Base-by-base conservation (phyloP, 306 rosid species). In the Hippophae tibetana region DNA sequence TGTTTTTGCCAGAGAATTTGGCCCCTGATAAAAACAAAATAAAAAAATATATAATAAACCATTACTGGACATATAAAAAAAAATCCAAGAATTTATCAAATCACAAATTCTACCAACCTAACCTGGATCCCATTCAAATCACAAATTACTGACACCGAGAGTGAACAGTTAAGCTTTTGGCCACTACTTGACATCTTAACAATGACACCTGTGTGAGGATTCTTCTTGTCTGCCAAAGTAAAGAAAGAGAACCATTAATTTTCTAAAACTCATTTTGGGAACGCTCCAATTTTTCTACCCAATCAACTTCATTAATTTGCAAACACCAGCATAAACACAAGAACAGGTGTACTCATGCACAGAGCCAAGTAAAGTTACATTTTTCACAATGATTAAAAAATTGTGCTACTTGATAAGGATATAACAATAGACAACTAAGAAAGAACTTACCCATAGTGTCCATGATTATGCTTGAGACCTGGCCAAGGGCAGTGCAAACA, bases 141-240 rank as follows among this genome's bases (percentile, higher is more conserved):
- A 70, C 98, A 92, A 54, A 83, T 72, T 56, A 92, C 82, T 53
- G 95, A 85, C 53, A 92, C 98, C 6, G 95, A 81, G 48, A 92
- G 84, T 0, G 98, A 92, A 78, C 98, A 92, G 54, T 80, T 85
- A 80, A 47, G 46, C 76, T 82, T 70, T 13, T 61, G 67, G 65
- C 73, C 72, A 49, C 14, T 66, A 62, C 65, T 80, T 55, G 89
- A 87, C 96, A 85, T 87, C 73, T 80, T 92, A 69, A 92, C 86
- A 64, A 63, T 60, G 57, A 87, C 86, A 76, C 98, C 98, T 11
- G 14, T 38, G 14, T 74, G 82, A 43, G 96, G 98, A 72, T 76
- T 85, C 64, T 74, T 76, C 73, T 79, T 73, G 78, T 92, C 94
- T 92, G 85, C 69, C 81, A 79, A 56, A 58, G 60, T 73, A 18